Evolutionary conservation across 371 early-diverging fungal genomes (phyloP), one percentile per base, ranked within the genome.

Genomic region (Mucor piriformis): DNA sequence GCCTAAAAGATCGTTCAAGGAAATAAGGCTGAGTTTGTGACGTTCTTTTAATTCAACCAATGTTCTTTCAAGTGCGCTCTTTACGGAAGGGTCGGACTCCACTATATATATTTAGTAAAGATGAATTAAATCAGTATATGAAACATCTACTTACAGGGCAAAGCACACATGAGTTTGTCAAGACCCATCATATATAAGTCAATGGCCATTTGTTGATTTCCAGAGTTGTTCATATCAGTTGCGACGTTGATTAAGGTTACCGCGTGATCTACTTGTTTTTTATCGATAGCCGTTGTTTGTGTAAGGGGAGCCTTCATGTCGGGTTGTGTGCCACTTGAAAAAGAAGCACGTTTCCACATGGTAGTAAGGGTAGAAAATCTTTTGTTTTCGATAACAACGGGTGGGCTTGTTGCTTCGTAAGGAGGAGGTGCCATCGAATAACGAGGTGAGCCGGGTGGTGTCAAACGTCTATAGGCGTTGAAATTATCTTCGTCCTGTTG

Each of bases 151-250:
- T 69, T 79, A 81, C 83, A 61, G 38, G 83, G 80, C n/a, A 83
- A 59, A 21, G 83, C 76, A 55, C 74, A 66, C 42, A 83, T 54
- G 55, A 81, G n/a, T 6, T 71, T 76, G 16, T 73, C 80, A 20
- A 83, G 47, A 6, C 76, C 75, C 61, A 78, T 72, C 55, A 83
- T 54, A 23, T 83, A 83, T n/a, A 83, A 67, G 54, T 82, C 83
- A 34, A 82, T 67, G 0, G 82, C 80, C 62, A 70, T 70, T 21
- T 62, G 49, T 38, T 75, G 79, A 35, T 78, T 67, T n/a, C 68
- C 67, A 16, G 65, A 53, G 16, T 75, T 70, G 38, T 73, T 79
- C 58, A 77, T 78, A 20, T 83, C 80, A 15, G 78, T 61, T 6
- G 82, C 77, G 3, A 81, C 65, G 32, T 74, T 76, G 7, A 81